phyloP scores from a whole-genome alignment of 441 rosid genomes.

The Flueggea neowawraea region DNA sequence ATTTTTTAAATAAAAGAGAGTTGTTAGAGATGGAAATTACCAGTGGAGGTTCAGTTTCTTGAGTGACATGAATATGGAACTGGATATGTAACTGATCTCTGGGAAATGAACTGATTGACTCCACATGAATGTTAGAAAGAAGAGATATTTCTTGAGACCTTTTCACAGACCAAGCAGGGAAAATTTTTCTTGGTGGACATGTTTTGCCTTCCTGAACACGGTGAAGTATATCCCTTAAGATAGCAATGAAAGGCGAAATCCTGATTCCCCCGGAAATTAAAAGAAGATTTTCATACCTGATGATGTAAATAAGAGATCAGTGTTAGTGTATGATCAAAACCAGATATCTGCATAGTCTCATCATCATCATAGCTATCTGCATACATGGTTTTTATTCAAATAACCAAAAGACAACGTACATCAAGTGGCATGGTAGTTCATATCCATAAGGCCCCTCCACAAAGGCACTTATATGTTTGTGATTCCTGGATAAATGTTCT shows the following conservation, averaged over 20 bases:
- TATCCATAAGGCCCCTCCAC: slow-evolving; percentile 7
- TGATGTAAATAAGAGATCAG: background rate
- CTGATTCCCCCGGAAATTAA: background rate
- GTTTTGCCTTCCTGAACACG: background rate
- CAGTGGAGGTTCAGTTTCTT: no score
- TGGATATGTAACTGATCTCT: no score
- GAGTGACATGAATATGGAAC: no score
- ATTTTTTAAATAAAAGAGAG: no score
- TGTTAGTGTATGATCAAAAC: no score
- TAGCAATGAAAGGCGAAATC: slow-evolving; percentile 4
- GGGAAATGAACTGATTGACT: no score
- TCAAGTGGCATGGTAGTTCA: background rate
- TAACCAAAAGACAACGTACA: background rate
- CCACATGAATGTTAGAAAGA: no score
- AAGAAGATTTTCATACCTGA: background rate
- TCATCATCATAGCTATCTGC: no score
- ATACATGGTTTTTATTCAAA: no score
- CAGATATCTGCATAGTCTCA: no score
- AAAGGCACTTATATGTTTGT: background rate
- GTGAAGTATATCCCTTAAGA: background rate
- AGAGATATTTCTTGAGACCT: background rate
- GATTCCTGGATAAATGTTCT: background rate
- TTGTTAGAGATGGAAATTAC: no score
- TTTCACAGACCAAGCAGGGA: background rate
- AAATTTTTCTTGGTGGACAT: background rate